phyloP scores from a whole-genome alignment of 2,329 filamentous ascomycete species.

The Aspergillus transmontanensis region DNA sequence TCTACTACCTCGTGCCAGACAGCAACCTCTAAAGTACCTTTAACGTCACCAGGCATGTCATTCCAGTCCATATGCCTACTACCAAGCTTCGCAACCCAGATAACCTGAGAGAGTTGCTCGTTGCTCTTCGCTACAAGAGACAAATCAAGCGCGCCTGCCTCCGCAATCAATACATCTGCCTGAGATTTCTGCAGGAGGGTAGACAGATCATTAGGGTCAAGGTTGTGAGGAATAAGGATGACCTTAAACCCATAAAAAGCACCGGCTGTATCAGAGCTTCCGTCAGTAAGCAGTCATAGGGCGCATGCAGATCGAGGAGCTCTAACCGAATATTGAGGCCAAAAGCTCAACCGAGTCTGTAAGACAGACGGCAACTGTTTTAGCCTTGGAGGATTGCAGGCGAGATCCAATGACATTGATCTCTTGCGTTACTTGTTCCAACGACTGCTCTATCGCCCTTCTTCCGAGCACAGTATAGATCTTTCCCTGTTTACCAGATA shows the following conservation, averaged over 20 bases:
- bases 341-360: constrained; percentile 92
- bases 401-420: constrained; percentile 87
- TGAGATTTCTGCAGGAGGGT: constrained; percentile 72
- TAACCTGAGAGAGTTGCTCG: constrained; percentile 71
- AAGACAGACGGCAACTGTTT: constrained; percentile 83
- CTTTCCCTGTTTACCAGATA: constrained; percentile 64
- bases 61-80: constrained; percentile 96
- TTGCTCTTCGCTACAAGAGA: constrained; percentile 70
- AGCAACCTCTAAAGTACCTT: constrained; percentile 74
- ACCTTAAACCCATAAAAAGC: constrained; percentile 85
- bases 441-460: constrained; percentile 70
- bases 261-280: constrained; percentile 58
- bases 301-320: not conserved
- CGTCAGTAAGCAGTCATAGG: constrained; percentile 15
- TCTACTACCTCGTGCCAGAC: constrained; percentile 91
- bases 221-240: constrained; percentile 82
- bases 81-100: constrained; percentile 92
- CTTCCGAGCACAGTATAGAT: constrained; percentile 79
- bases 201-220: constrained; percentile 68
- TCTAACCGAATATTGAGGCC: constrained; percentile 70
- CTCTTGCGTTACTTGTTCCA: constrained; percentile 75
- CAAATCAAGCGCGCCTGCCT: constrained; percentile 84
- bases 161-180: constrained; percentile 80
- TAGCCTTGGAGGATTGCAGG: constrained; percentile 66
- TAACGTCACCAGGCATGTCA: constrained; percentile 76